Conservation (phyloP, 2,329 filamentous ascomycete genomes). For the Lomentospora prolificans region DNA sequence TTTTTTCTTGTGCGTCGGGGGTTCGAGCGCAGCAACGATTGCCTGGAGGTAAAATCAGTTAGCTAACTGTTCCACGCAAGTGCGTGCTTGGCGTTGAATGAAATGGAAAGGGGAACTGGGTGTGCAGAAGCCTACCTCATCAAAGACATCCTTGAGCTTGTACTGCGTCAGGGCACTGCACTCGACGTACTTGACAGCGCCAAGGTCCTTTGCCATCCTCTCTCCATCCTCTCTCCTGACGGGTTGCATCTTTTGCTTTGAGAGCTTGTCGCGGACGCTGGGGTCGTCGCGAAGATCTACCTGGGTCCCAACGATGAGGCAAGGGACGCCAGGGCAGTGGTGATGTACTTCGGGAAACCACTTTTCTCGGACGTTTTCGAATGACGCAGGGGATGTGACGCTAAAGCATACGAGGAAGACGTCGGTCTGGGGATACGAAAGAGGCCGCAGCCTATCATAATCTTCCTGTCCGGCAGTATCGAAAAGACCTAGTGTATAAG, state of each 20-base stretch:
- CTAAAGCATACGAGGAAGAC: slow-evolving; percentile 99
- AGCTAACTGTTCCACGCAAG: no score
- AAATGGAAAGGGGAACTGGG: background rate
- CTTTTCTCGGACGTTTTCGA: slow-evolving; percentile 98
- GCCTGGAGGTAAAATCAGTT: slow-evolving; percentile 44
- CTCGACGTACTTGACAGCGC: slow-evolving; percentile 97
- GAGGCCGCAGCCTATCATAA: slow-evolving; percentile 91
- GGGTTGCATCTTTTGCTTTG: slow-evolving; percentile 92
- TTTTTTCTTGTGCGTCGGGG: slow-evolving; percentile 72
- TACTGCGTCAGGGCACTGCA: slow-evolving; percentile 97
- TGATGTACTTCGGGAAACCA: slow-evolving; percentile 99
- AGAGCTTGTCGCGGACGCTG: slow-evolving; percentile 79
- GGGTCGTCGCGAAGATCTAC: slow-evolving; percentile 88
- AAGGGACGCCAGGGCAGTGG: slow-evolving; percentile 95
- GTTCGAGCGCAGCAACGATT: slow-evolving; percentile 90
- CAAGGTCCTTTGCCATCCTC: slow-evolving; percentile 92
- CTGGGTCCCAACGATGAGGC: slow-evolving; percentile 95
- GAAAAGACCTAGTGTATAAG: slow-evolving; percentile 92
- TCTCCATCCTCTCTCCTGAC: slow-evolving; percentile 90
- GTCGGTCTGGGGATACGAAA: slow-evolving; percentile 97
- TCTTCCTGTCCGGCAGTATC: slow-evolving; percentile 99
- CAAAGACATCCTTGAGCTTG: slow-evolving; percentile 98
- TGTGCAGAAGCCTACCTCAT: slow-evolving; percentile 60
- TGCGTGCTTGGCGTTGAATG: background rate
- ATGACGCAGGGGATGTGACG: slow-evolving; percentile 92